Evolutionary conservation across 2,329 filamentous ascomycete species (phyloP).

Genomic region (Tricladium varicosporioides): DNA sequence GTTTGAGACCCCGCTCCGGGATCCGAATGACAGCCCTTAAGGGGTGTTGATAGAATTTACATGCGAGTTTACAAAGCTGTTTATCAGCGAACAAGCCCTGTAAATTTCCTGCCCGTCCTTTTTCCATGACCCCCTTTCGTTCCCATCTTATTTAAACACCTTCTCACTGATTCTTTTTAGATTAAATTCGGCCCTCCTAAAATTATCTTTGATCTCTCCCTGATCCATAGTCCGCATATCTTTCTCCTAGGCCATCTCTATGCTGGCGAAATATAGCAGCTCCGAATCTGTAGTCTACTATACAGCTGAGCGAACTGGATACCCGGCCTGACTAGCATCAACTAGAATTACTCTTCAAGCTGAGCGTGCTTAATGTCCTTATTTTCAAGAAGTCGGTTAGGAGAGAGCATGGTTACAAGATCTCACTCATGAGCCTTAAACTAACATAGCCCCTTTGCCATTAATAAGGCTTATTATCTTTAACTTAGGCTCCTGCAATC

Average conservation of each 20-base stretch:
- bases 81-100: conserved; percentile 22
- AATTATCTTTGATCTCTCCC: conserved; percentile 36
- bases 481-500: conserved; percentile 14
- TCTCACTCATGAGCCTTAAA: conserved; percentile 23
- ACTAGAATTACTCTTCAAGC: conserved; percentile 20
- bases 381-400: conserved; percentile 28
- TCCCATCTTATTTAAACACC: background rate
- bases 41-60: conserved; percentile 6
- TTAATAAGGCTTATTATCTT: conserved; percentile 23
- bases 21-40: conserved; percentile 1
- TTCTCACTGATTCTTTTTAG: conserved; percentile 18
- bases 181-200: conserved; percentile 37
- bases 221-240: conserved; percentile 37
- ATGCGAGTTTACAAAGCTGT: conserved; percentile 29
- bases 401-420: conserved; percentile 19
- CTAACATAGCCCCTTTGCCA: conserved; percentile 13
- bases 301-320: conserved; percentile 25
- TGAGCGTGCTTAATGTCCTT: conserved; percentile 22
- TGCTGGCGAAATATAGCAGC: conserved; percentile 27
- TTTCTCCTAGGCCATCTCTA: conserved; percentile 35
- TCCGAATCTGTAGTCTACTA: conserved; percentile 23
- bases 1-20: conserved; percentile 7
- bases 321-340: conserved; percentile 30
- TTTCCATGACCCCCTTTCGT: conserved; percentile 2
- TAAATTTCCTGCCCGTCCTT: conserved; percentile 16